Conservation (phyloP, 2,329 filamentous ascomycete genomes). For the Colletotrichum sp. region DNA sequence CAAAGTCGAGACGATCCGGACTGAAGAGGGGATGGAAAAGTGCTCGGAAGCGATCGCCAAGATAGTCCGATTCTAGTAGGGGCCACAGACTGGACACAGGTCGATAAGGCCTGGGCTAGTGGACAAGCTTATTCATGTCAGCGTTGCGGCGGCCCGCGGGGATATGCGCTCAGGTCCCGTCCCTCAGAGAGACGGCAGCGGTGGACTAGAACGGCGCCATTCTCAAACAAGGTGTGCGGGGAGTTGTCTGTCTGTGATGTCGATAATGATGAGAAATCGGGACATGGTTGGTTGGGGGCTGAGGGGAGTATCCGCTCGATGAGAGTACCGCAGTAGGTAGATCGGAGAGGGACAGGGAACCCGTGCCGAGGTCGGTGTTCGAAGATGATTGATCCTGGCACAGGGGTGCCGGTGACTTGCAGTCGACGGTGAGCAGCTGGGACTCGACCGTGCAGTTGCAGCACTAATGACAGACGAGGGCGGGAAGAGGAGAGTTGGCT, state of each 20-base stretch:
- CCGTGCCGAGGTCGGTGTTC: not conserved
- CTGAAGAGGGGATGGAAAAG: not conserved
- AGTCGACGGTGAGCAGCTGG: not conserved
- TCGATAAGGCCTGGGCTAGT: not conserved
- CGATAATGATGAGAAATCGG: not conserved
- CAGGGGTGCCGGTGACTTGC: not conserved
- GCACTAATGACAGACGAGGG: not conserved
- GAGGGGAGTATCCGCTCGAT: not conserved
- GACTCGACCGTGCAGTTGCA: not conserved
- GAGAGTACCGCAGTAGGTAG: not conserved
- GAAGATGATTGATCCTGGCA: not conserved
- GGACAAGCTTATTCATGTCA: conserved; percentile 15
- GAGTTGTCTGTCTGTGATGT: not conserved
- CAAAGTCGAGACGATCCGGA: conserved; percentile 15
- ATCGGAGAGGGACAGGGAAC: not conserved
- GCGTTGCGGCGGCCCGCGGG: not conserved
- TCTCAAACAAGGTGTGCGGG: conserved; percentile 1
- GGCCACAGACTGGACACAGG: not conserved
- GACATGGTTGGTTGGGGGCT: not conserved
- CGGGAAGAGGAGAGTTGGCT: not conserved
- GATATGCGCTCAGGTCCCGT: not conserved
- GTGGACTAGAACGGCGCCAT: not conserved
- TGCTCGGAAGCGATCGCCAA: not conserved
- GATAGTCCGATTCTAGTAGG: not conserved
- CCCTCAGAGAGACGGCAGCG: not conserved